These are phyloP conservation scores for Mercurialis annua DNA, from an alignment of 345 rosid species.

Conservation along the genomic window DNA sequence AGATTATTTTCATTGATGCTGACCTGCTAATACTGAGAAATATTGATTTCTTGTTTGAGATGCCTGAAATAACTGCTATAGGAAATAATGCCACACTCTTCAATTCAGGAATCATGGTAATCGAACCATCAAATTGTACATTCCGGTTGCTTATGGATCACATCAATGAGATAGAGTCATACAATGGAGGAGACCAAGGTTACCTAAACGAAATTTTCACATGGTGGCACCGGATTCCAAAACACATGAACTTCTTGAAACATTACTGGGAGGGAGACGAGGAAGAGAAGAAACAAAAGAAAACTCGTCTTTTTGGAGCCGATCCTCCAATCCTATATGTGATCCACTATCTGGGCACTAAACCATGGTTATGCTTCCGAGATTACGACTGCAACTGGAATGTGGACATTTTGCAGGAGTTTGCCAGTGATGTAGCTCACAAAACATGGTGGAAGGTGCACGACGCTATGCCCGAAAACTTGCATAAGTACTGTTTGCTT, in stretches of 20 bases:
- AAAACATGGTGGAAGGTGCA: conserved; percentile 85
- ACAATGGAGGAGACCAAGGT: conserved; percentile 95
- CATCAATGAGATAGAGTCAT: conserved; percentile 73
- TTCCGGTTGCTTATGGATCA: conserved; percentile 82
- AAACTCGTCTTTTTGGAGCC: conserved; percentile 65
- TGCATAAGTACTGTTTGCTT: conserved; percentile 69
- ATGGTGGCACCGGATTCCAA: conserved; percentile 98
- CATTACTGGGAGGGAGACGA: conserved; percentile 94
- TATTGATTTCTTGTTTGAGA: conserved; percentile 79
- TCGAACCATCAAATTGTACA: conserved; percentile 81
- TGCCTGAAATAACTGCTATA: conserved; percentile 79
- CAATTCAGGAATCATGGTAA: conserved; percentile 85
- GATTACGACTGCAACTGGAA: conserved; percentile 98
- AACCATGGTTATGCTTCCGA: conserved; percentile 87
- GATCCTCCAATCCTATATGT: conserved; percentile 83
- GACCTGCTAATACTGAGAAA: conserved; percentile 83
- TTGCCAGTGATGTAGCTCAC: conserved; percentile 79
- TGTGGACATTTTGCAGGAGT: conserved; percentile 68
- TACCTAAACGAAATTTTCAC: conserved; percentile 85
- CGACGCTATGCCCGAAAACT: conserved; percentile 66
- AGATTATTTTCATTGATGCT: conserved; percentile 87
- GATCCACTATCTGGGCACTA: conserved; percentile 75
- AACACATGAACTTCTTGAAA: conserved; percentile 88
- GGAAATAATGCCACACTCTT: conserved; percentile 78
- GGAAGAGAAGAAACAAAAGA: conserved; percentile 64